Evolutionary conservation across 768 basidiomycete genomes (phyloP), one percentile per base, ranked within the genome.

Genomic region (Dendrothele bispora): DNA sequence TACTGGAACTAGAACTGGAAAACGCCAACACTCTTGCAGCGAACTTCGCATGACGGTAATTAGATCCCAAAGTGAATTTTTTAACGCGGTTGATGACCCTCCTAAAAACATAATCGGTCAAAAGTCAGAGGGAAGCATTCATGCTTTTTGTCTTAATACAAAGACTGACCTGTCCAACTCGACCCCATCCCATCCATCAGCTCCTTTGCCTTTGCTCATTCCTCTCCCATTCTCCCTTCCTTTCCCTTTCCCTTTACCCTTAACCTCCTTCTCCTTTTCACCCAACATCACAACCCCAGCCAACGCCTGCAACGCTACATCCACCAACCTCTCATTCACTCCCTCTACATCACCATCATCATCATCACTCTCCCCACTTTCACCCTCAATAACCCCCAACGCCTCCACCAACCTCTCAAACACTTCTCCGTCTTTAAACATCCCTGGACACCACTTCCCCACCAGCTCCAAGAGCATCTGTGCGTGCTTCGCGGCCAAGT

Each of bases 351-450:
- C 34, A 7, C 20, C 34, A 7, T 35, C 34, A 7, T 35, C 34
- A 35, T 15, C 34, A 7, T 35, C 34, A 52, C 78, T 82, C 63
- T 77, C 78, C 57, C 81, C 83, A 28, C 88, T 85, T 14, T 79
- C 77, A 30, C 93, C 75, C 0, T 82, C 81, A 60, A 88, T 90
- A 8, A 76, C 73, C 28, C n/a, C n/a, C n/a, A n/a, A n/a, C n/a
- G n/a, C n/a, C n/a, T n/a, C n/a, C n/a, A n/a, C n/a, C n/a, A n/a
- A n/a, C n/a, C n/a, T n/a, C n/a, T n/a, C n/a, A n/a, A 99, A 73
- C 58, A 93, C 91, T 14, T 78, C 77, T 0, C 88, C 70, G 61
- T 97, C 93, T 61, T 85, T 85, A 60, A 78, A 88, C 50, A 98
- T 59, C 5, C 75, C 71, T 0, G 97, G 86, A 24, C 80, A 78